These are phyloP conservation scores for Heritiera fomes DNA, from an alignment of 345 rosid species.

Conservation along the genomic window DNA sequence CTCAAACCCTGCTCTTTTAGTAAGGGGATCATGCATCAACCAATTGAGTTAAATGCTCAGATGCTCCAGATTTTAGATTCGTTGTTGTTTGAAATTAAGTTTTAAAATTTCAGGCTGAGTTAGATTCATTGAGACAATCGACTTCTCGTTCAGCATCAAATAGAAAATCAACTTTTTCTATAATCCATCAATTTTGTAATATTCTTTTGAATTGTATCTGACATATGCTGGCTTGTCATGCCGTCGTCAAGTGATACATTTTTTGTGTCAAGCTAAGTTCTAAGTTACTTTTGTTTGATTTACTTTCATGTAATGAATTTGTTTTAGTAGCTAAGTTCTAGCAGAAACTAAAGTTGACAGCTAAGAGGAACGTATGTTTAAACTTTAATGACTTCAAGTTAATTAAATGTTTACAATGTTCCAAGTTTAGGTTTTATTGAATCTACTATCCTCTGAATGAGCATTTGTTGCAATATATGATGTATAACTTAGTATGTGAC, in stretches of 20 bases:
- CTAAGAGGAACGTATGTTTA: constrained; percentile 57
- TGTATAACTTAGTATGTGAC: not conserved
- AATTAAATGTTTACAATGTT: not conserved
- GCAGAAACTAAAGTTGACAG: constrained; percentile 67
- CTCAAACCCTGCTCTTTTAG: constrained; percentile 29
- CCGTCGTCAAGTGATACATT: not conserved
- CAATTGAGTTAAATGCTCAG: not conserved
- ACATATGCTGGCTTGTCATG: constrained; percentile 15
- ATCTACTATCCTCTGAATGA: not conserved
- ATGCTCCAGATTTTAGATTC: not conserved
- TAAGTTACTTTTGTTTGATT: constrained; percentile 23
- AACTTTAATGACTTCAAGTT: not conserved
- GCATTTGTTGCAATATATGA: not conserved
- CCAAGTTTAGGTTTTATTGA: not conserved
- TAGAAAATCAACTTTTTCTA: not conserved
- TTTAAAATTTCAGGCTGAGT: constrained; percentile 49
- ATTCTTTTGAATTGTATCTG: not conserved
- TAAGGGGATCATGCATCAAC: constrained; percentile 25
- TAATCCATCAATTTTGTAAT: not conserved
- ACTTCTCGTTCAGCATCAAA: constrained; percentile 45
- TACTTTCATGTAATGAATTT: constrained; percentile 22
- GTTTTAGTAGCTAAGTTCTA: constrained; percentile 65
- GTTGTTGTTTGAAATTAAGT: not conserved
- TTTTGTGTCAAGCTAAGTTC: no score
- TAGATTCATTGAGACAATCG: constrained; percentile 54